These are phyloP conservation scores for Tephrocybe sp. DNA, from an alignment of 768 basidiomycete genomes.

Conservation along the genomic window DNA sequence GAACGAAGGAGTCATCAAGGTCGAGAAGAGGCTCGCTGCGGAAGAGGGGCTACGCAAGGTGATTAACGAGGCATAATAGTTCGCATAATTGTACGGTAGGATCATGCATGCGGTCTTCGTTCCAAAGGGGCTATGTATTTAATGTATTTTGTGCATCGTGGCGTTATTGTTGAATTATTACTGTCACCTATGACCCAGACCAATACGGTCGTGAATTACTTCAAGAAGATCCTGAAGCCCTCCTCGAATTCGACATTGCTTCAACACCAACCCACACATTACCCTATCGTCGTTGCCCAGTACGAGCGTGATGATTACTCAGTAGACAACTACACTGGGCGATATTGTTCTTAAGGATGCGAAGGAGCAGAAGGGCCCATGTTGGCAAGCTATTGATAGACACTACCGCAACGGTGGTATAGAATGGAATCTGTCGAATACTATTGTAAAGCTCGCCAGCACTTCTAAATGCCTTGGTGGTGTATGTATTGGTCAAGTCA, in stretches of 20 bases:
- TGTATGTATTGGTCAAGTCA: constrained; percentile 4
- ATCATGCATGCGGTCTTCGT: neutral
- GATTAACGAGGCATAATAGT: neutral
- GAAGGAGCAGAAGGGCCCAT: constrained; percentile 5
- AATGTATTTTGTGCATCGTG: neutral
- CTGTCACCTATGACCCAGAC: too few relatives aligned
- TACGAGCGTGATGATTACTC: constrained; percentile 10
- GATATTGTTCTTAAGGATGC: constrained; percentile 2
- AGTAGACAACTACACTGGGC: constrained; percentile 8
- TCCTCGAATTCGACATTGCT: neutral
- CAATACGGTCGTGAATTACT: too few relatives aligned
- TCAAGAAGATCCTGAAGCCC: neutral
- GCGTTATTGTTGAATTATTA: too few relatives aligned
- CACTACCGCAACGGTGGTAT: constrained; percentile 4
- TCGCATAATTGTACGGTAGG: neutral
- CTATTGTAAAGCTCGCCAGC: neutral
- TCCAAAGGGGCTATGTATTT: neutral
- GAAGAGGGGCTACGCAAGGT: constrained; percentile 2
- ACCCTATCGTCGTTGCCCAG: constrained; percentile 8
- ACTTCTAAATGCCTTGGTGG: constrained; percentile 9
- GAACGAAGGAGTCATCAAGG: constrained; percentile 47
- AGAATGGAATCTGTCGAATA: constrained; percentile 1
- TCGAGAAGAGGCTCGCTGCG: constrained; percentile 15
- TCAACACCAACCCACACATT: neutral
- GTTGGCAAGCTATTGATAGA: constrained; percentile 6